Evolutionary conservation across 306 rosid species (phyloP).

Genomic region (Ormosia emarginata): DNA sequence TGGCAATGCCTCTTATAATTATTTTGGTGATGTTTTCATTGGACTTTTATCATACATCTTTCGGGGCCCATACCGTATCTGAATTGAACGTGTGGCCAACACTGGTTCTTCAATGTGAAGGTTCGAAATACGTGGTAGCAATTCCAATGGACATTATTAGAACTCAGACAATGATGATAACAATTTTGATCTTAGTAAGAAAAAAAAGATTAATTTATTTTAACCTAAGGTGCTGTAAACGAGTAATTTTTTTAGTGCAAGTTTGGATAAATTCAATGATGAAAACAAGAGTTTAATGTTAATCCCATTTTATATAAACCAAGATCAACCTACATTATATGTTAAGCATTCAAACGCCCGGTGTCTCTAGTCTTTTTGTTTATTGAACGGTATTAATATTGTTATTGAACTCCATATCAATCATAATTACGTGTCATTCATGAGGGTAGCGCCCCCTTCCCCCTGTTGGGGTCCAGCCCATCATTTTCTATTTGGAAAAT

Average conservation of each 20-base stretch:
- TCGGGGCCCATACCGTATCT: constrained; percentile 32
- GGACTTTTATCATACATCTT: constrained; percentile 32
- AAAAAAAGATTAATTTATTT: not conserved
- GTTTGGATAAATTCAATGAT: constrained; percentile 29
- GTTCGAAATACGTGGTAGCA: constrained; percentile 2
- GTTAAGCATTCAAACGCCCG: not conserved
- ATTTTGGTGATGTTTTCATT: constrained; percentile 32
- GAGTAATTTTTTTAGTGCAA: not conserved
- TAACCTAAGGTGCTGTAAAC: not conserved
- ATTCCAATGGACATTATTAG: constrained; percentile 1
- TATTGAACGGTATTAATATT: not conserved
- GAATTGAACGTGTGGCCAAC: constrained; percentile 44
- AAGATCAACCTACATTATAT: not conserved
- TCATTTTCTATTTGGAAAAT: too few species aligned
- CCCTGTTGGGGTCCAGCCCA: too few species aligned
- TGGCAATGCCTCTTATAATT: constrained; percentile 31
- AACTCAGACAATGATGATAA: constrained; percentile 19
- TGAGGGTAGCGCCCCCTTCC: not conserved
- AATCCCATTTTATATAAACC: not conserved
- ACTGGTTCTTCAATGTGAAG: constrained; percentile 27
- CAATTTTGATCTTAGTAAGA: not conserved
- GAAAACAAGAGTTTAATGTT: constrained; percentile 17
- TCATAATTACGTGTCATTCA: not conserved
- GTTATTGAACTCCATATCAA: not conserved
- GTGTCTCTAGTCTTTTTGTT: not conserved